Evolutionary conservation across 2,329 filamentous ascomycete genomes (phyloP).

Genomic region (Sarocladiaceae sp.): DNA sequence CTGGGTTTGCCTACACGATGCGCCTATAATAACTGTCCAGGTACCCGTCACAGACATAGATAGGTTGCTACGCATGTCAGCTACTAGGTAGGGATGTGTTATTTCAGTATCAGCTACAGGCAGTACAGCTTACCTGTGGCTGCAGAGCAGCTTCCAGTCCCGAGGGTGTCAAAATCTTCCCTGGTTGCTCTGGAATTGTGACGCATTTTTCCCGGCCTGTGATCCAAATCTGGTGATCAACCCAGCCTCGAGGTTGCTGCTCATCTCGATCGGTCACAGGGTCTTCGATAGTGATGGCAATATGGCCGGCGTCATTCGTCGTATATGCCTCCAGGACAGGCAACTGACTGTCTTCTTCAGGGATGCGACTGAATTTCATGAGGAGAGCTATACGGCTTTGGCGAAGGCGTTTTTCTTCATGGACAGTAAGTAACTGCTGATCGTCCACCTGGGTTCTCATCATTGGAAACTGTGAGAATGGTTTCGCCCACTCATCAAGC

Average conservation of each 20-base stretch:
- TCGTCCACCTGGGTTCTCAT: not conserved
- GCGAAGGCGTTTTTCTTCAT: not conserved
- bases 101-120: not conserved
- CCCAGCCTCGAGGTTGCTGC: not conserved
- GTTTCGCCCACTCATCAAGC: slow-evolving; percentile 2
- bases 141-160: not conserved
- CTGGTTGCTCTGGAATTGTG: not conserved
- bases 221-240: slow-evolving; percentile 1
- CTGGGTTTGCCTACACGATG: not conserved
- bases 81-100: not conserved
- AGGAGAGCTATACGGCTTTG: not conserved
- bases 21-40: not conserved
- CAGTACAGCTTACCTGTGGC: not conserved
- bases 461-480: not conserved
- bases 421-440: not conserved
- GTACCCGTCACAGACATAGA: not conserved
- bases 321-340: not conserved
- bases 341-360: not conserved
- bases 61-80: not conserved
- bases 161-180: not conserved
- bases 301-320: not conserved
- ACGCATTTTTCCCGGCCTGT: not conserved
- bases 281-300: not conserved
- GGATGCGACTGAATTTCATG: not conserved
- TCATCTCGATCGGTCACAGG: not conserved